Percentiles rank a stretch among this genome's conserved stretches.
Evolutionary conservation across 2,329 filamentous ascomycete genomes (phyloP).

Genomic region (Penicillium sp.): DNA sequence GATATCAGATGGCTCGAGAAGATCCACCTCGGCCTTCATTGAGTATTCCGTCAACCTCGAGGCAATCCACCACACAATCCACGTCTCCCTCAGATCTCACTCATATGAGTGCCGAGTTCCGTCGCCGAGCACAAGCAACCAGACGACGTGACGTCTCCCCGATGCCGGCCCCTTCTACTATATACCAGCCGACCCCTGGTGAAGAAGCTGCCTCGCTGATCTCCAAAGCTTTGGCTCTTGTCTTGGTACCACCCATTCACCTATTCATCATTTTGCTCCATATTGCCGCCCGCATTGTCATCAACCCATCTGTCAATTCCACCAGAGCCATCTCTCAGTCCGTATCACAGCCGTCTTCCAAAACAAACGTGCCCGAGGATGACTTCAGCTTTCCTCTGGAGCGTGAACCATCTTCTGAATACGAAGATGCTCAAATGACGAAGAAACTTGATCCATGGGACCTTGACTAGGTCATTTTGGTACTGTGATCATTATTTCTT

Average conservation of each 20-base stretch:
- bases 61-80: constrained; percentile 26
- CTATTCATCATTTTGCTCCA: constrained; percentile 76
- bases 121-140: constrained; percentile 57
- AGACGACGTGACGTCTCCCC: constrained; percentile 63
- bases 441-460: constrained; percentile 30
- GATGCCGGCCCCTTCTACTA: constrained; percentile 65
- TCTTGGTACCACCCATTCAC: constrained; percentile 77
- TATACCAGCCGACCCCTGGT: constrained; percentile 54
- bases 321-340: constrained; percentile 16
- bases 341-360: constrained; percentile 16
- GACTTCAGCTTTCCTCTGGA: constrained; percentile 42
- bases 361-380: constrained; percentile 31
- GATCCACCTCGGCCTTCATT: constrained; percentile 2
- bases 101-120: constrained; percentile 39
- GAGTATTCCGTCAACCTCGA: constrained; percentile 1
- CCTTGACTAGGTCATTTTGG: constrained; percentile 18
- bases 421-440: constrained; percentile 18
- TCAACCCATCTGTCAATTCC: constrained; percentile 29
- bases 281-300: constrained; percentile 72
- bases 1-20: constrained; percentile 1
- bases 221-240: constrained; percentile 71
- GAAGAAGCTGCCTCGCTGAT: constrained; percentile 65
- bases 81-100: constrained; percentile 27
- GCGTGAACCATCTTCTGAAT: constrained; percentile 28
- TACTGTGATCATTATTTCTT: neutral